phyloP scores from a whole-genome alignment of 2,329 filamentous ascomycete genomes.

The Hymenoscyphus salicellus region DNA sequence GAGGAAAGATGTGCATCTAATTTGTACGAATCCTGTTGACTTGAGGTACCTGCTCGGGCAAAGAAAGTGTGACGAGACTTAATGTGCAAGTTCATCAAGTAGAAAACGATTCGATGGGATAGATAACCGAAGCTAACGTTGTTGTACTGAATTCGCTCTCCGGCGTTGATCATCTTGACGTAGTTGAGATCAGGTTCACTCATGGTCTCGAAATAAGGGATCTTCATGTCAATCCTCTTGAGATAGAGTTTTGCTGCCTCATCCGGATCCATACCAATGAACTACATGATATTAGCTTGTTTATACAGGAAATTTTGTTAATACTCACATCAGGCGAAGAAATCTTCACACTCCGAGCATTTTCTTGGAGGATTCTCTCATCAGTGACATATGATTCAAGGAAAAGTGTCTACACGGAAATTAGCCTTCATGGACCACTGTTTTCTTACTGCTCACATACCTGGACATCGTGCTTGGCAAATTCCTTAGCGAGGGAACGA shows the following conservation, averaged over 20 bases:
- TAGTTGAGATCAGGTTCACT: constrained; percentile 90
- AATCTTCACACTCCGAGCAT: constrained; percentile 96
- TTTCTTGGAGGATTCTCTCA: constrained; percentile 89
- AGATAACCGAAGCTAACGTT: constrained; percentile 96
- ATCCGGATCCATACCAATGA: constrained; percentile 84
- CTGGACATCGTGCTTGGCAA: constrained; percentile 95
- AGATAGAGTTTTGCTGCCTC: constrained; percentile 92
- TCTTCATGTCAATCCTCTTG: constrained; percentile 82
- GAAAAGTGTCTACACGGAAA: constrained; percentile 70
- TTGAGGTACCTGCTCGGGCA: constrained; percentile 78
- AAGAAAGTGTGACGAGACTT: constrained; percentile 94
- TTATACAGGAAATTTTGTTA: constrained; percentile 4
- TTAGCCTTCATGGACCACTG: constrained; percentile 17
- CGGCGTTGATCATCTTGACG: constrained; percentile 99
- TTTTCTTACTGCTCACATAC: constrained; percentile 42
- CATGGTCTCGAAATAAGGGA: constrained; percentile 97
- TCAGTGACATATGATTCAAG: constrained; percentile 96
- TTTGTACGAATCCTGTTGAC: constrained; percentile 89
- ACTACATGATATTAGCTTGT: constrained; percentile 48
- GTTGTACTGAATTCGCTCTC: constrained; percentile 89
- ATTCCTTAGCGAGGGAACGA: constrained; percentile 85
- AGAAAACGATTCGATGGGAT: constrained; percentile 96
- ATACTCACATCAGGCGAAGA: constrained; percentile 81
- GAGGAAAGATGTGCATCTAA: constrained; percentile 81
- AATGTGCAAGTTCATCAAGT: constrained; percentile 95